Conservation (phyloP, 768 basidiomycete species). For the Tubosaeta sp. region DNA sequence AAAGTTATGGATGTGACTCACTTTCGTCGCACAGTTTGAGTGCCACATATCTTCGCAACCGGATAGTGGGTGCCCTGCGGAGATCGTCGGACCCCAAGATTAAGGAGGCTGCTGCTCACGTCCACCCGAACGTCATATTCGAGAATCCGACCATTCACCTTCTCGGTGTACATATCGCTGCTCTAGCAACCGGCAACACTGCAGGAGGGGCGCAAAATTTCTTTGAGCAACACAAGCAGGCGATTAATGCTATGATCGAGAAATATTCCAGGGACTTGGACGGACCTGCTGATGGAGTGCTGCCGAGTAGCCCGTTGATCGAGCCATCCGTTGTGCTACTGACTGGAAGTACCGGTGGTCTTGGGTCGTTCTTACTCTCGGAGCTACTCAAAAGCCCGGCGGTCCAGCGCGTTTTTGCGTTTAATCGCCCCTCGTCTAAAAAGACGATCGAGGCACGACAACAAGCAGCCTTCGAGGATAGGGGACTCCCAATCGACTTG, state of each 20-base stretch:
- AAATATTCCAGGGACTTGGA: constrained; percentile 31
- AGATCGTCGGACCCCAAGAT: constrained; percentile 23
- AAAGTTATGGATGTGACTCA: background rate
- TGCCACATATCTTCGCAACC: constrained; percentile 23
- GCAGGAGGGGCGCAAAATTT: background rate
- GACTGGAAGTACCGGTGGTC: constrained; percentile 42
- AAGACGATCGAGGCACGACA: constrained; percentile 26
- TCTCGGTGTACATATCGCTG: constrained; percentile 3
- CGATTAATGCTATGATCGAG: constrained; percentile 35
- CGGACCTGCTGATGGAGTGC: constrained; percentile 6
- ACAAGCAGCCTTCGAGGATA: constrained; percentile 32
- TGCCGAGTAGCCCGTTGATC: constrained; percentile 7
- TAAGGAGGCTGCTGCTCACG: constrained; percentile 13
- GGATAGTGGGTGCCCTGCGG: constrained; percentile 17
- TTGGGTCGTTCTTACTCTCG: constrained; percentile 37
- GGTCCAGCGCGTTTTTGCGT: constrained; percentile 31
- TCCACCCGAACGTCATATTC: constrained; percentile 32
- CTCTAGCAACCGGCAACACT: background rate
- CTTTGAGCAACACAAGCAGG: constrained; percentile 1
- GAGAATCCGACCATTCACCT: constrained; percentile 34
- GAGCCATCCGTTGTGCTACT: constrained; percentile 11
- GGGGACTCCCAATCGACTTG: constrained; percentile 29
- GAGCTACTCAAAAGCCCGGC: constrained; percentile 22
- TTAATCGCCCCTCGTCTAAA: constrained; percentile 27
- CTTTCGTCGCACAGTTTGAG: constrained; percentile 14